Evolutionary conservation across 139 green algal species (phyloP).

Genomic region (Micromonas commoda): DNA sequence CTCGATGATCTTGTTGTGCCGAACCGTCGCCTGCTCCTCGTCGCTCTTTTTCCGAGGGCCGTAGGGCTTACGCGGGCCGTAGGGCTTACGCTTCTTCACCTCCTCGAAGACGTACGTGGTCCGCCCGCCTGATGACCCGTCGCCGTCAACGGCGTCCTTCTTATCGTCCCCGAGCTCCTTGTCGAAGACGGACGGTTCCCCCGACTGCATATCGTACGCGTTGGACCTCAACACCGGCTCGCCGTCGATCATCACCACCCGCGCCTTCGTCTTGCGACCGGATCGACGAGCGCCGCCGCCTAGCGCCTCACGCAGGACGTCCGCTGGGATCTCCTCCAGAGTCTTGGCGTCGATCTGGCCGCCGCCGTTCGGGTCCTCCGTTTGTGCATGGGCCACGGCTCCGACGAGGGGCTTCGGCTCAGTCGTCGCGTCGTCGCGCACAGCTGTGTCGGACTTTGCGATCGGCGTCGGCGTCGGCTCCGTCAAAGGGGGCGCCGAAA

Average conservation of each 20-base stretch:
- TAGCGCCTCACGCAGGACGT: not conserved
- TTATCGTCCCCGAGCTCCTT: not conserved
- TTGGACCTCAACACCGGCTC: constrained; percentile 56
- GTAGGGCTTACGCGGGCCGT: constrained; percentile 10
- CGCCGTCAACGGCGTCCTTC: not conserved
- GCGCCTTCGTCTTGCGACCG: constrained; percentile 9
- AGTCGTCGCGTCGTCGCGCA: too few species aligned
- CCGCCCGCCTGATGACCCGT: not conserved
- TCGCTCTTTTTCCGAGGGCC: not conserved
- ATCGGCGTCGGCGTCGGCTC: too few species aligned
- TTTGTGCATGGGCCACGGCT: too few species aligned
- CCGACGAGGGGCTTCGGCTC: too few species aligned
- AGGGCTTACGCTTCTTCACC: not conserved
- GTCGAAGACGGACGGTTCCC: constrained; percentile 51
- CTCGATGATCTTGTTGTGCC: not conserved
- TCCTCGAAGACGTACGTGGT: constrained; percentile 23
- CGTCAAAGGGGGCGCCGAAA: too few species aligned
- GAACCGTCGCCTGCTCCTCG: not conserved
- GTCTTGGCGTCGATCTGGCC: not conserved
- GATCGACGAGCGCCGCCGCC: not conserved
- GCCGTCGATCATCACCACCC: constrained; percentile 40
- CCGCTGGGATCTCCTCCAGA: not conserved
- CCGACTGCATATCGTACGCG: constrained; percentile 53
- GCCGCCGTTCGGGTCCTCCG: too few species aligned
- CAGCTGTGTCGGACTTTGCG: too few species aligned